Evolutionary conservation across 2,329 filamentous ascomycete genomes (phyloP).

Genomic region (Acarospora socialis): DNA sequence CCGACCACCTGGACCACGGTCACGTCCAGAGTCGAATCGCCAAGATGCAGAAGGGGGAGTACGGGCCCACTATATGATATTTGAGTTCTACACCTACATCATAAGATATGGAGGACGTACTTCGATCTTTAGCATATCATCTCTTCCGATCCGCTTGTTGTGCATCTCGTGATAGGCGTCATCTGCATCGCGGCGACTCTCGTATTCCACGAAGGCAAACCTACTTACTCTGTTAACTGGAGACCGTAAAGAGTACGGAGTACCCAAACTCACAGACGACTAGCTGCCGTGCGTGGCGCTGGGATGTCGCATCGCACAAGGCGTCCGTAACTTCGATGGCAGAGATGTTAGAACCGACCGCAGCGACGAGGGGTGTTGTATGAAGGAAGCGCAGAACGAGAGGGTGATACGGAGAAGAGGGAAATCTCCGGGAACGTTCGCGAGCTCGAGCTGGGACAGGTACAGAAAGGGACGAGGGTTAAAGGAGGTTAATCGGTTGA

Average conservation of each 20-base stretch:
- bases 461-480: slow-evolving; percentile 26
- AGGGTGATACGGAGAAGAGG: slow-evolving; percentile 18
- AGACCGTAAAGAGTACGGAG: slow-evolving; percentile 17
- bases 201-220: slow-evolving; percentile 98
- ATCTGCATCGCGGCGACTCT: slow-evolving; percentile 93
- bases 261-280: slow-evolving; percentile 66
- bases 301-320: slow-evolving; percentile 98
- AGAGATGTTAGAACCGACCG: slow-evolving; percentile 32
- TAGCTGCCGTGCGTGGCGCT: slow-evolving; percentile 81
- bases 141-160: slow-evolving; percentile 92
- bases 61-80: slow-evolving; percentile 69
- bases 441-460: slow-evolving; percentile 21
- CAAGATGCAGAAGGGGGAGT: slow-evolving; percentile 96
- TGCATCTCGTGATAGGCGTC: slow-evolving; percentile 99
- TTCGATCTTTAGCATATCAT: slow-evolving; percentile 96
- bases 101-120: slow-evolving; percentile 37
- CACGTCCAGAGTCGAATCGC: slow-evolving; percentile 88
- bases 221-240: slow-evolving; percentile 33
- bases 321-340: slow-evolving; percentile 66
- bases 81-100: slow-evolving; percentile 9
- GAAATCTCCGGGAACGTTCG: slow-evolving; percentile 15
- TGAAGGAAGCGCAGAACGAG: slow-evolving; percentile 7
- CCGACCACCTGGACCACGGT: slow-evolving; percentile 40
- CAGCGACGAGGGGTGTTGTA: slow-evolving; percentile 1
- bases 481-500: slow-evolving; percentile 23